Evolutionary conservation across 2,329 filamentous ascomycete genomes (phyloP), one percentile per base, ranked within the genome.

Genomic region (Colletotrichum acutatum): DNA sequence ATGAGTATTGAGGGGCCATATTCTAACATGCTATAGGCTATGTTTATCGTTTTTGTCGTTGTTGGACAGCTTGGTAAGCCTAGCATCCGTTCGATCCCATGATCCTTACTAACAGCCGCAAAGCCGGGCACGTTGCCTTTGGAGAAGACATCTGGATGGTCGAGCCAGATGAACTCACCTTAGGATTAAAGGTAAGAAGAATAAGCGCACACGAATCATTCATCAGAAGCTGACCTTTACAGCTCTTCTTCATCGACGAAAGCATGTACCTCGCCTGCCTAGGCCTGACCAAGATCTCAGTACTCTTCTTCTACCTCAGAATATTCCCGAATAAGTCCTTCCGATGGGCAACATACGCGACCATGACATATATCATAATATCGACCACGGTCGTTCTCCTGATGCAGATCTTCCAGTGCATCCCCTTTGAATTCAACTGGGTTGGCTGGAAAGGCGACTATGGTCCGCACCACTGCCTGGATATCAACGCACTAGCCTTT

Each of bases 121-220:
- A 12, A 80, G 81, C 77, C 24, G 76, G 78, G 1, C 64, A 76
- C 1, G 54, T 76, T 2, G 80, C 77, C 0, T 83, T 83, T 49
- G 83, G 83, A 5, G 78, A 80, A 22, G 83, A 84, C 65, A 78
- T 84, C 2, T 84, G 83, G 83, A 80, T 79, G 19, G 75, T 84
- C 1, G 59, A 77, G 7, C 57, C 74, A 6, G 74, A 78, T 0
- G 66, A 65, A 2, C 75, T 84, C n/a, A 79, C 79, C 1, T 59
- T 68, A 8, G 79, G 78, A 3, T 76, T 84, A 42, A 80, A 78
- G 74, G 78, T 83, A 74, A 9, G 57, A 32, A 11, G 0, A 5
- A 30, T 12, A 14, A 19, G 2, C 3, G 9, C 28, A 5, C 19
- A 11, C 28, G 1, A 58, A 30, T 24, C 26, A 4, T 9, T 1